Conservation (phyloP, 106 monocot species). For the Dendrobium catenatum region DNA sequence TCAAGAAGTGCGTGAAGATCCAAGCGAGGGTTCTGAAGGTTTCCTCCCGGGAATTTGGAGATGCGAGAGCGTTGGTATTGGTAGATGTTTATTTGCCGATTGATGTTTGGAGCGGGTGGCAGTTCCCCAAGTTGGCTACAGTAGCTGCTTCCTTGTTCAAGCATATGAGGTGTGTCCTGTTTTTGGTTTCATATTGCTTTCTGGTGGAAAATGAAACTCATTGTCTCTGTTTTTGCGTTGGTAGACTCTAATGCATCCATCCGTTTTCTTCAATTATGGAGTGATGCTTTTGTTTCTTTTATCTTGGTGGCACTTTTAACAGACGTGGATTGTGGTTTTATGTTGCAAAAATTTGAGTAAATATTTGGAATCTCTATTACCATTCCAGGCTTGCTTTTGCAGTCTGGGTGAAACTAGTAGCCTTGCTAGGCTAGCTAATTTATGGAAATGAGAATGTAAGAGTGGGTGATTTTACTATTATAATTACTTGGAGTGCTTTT, state of each 20-base stretch:
- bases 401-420: neutral
- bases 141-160: slow-evolving; percentile 72
- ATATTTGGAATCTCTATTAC: neutral
- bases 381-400: neutral
- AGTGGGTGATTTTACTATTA: neutral
- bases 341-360: neutral
- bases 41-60: slow-evolving; percentile 19
- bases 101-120: slow-evolving; percentile 76
- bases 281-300: neutral
- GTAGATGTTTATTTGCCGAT: slow-evolving; percentile 80
- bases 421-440: neutral
- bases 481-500: neutral
- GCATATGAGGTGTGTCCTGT: slow-evolving; percentile 62
- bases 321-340: neutral
- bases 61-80: slow-evolving; percentile 49
- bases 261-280: neutral
- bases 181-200: neutral
- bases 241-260: neutral
- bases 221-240: neutral
- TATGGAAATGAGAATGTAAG: neutral
- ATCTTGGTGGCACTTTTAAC: neutral
- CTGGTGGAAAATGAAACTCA: neutral
- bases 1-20: slow-evolving; percentile 30
- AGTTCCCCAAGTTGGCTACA: slow-evolving; percentile 45
- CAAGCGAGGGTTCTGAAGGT: slow-evolving; percentile 45